Conservation (phyloP, 208 protist genomes). For the Trypanosoma conorhini region DNA sequence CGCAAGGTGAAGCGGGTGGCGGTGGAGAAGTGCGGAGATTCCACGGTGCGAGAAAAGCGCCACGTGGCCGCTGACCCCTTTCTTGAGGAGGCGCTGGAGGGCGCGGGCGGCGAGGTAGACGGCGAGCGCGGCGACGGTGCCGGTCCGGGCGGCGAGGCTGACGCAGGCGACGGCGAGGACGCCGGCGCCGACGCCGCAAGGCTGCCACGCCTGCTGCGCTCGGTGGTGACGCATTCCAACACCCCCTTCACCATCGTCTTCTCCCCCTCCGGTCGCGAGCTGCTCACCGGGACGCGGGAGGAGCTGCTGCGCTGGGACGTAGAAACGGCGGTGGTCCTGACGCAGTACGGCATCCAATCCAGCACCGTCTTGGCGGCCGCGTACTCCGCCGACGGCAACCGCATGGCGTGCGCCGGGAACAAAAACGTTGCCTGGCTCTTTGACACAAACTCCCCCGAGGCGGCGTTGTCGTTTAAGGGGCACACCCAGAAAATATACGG, state of each 20-base stretch:
- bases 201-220: slow-evolving; percentile 17
- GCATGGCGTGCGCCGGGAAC: slow-evolving; percentile 30
- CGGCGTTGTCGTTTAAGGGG: slow-evolving; percentile 28
- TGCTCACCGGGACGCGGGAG: slow-evolving; percentile 20
- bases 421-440: slow-evolving; percentile 28
- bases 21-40: slow-evolving; percentile 30
- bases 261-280: slow-evolving; percentile 18
- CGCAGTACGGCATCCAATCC: slow-evolving; percentile 14
- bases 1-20: slow-evolving; percentile 51
- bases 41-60: slow-evolving; percentile 30
- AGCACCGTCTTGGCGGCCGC: slow-evolving; percentile 26
- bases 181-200: slow-evolving; percentile 4
- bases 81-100: slow-evolving; percentile 15
- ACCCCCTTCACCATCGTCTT: slow-evolving; percentile 11
- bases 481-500: slow-evolving; percentile 69
- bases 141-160: slow-evolving; percentile 24
- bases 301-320: slow-evolving; percentile 36
- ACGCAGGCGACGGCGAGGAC: not conserved
- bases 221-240: slow-evolving; percentile 11
- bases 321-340: slow-evolving; percentile 21
- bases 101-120: not conserved
- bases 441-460: not conserved
- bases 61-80: slow-evolving; percentile 46
- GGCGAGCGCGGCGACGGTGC: not conserved
- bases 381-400: slow-evolving; percentile 21